Base-by-base conservation (phyloP, 805 yeast genomes). In the Cyberlindnera galapagoensis region DNA sequence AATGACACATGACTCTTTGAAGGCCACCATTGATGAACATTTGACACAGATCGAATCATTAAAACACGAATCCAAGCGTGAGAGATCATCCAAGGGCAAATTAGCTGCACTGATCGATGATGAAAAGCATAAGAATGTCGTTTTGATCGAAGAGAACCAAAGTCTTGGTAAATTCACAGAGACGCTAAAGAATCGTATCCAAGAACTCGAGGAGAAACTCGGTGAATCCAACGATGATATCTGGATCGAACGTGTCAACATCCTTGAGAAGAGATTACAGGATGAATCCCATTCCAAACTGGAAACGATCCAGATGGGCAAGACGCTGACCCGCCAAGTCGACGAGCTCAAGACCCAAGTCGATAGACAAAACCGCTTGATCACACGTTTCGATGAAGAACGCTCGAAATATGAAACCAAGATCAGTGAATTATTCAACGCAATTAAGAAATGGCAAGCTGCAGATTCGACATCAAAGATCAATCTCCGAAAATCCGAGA, bases 121-220 rank as follows among this genome's bases (percentile, higher is more conserved):
- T 10, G 60, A 69, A 34, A 69, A 76, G 38, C 69, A 70, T 27
- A 74, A 74, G 28, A 67, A 71, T 24, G 59, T 78, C 35, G 73
- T 76, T 30, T 54, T 76, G 5, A 57, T 63, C 16, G 85, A 82
- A 52, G 92, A 82, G 49, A 80, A 78, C 46, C 76, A 75, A 46
- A 69, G 80, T 2, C 50, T 81, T 26, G 71, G 69, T 18, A 76
- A 66, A 39, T 67, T 65, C 38, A 75, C 79, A 44, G 56, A 57
- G 21, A 74, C 75, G 30, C 55, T 81, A 40, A 65, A 59, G 32
- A 35, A 38, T 11, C 71, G 72, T 42, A 59, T 73, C 9, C 52
- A 60, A 18, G 62, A 59, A 6, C 47, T 72, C 18, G 77, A 77
- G 42, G 60, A 57, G 2, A 69, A 71, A 37, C 54, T 72, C 15